Evolutionary conservation across 371 early-diverging fungal genomes (phyloP).

Genomic region (Conidiobolus incongruus): DNA sequence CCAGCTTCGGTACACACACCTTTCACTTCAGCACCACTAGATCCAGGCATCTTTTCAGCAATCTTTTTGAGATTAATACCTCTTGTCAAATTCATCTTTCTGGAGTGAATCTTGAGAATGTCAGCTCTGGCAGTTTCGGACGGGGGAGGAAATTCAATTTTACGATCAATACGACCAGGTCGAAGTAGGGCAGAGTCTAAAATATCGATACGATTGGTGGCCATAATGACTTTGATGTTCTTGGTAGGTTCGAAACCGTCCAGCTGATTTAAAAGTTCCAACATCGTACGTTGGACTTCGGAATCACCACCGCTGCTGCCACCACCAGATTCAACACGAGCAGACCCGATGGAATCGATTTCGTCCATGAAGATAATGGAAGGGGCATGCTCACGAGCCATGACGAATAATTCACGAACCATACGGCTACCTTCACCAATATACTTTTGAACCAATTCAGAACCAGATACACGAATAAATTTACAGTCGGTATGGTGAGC

Average conservation of each 20-base stretch:
- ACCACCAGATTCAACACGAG: conserved; percentile 70
- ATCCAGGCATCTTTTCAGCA: conserved; percentile 86
- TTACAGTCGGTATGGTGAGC: conserved; percentile 99
- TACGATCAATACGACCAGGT: conserved; percentile 98
- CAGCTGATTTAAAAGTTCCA: conserved; percentile 97
- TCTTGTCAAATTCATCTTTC: conserved; percentile 98
- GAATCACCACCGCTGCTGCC: conserved; percentile 79
- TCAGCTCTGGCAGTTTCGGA: conserved; percentile 92
- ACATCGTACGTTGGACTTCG: conserved; percentile 99
- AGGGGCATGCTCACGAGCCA: conserved; percentile 97
- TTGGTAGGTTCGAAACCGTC: conserved; percentile 99
- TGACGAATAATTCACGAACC: conserved; percentile 98
- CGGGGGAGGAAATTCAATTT: conserved; percentile 99
- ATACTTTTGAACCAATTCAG: conserved; percentile 99
- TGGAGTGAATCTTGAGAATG: conserved; percentile 97
- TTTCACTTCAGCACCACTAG: conserved; percentile 98
- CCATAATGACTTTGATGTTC: conserved; percentile 99
- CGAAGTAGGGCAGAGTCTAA: conserved; percentile 93
- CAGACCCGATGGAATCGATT: conserved; percentile 98
- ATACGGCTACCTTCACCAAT: conserved; percentile 99
- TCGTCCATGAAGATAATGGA: conserved; percentile 99
- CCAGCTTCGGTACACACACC: conserved; percentile 99
- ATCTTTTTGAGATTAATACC: conserved; percentile 95
- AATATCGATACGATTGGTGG: conserved; percentile 99
- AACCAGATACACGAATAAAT: conserved; percentile 98